Base-by-base conservation (phyloP, 2,329 filamentous ascomycete genomes). In the Diaporthe australafricana region DNA sequence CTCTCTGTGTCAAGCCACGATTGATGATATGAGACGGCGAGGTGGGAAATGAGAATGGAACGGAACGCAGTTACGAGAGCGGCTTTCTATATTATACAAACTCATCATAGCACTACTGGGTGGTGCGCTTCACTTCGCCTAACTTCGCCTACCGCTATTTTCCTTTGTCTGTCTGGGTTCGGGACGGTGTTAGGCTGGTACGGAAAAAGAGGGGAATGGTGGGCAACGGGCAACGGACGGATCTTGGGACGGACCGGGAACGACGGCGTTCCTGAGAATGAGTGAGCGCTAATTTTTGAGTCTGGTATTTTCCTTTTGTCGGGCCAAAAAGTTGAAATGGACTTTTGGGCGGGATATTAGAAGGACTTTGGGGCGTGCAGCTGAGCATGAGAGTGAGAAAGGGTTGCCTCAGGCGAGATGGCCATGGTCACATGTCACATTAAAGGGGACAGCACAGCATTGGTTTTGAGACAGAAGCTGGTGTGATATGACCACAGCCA, bases 81-180 rank as follows among this genome's bases (percentile, higher is more conserved):
- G 20, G 42, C 32, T 45, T 35, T 42, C 16, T n/a, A 60, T 50
- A 69, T 42, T 30, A 69, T 60, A 60, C 66, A 40, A 47, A 14
- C 42, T 16, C 45, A 22, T 50, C 53, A 60, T 40, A 48, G 40
- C 66, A 50, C 66, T 47, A 60, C 53, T 50, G 66, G n/a, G 53
- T 68, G 45, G 66, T 69, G 66, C 65, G 42, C 30, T 50, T 60
- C 27, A 25, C 17, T 68, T 35, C 38, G 9, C 32, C 32, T 35
- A 35, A 14, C 47, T 25, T 52, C 48, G 42, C 60, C 35, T 25
- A 50, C 27, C 32, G 20, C 17, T 11, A 27, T 12, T 69, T 48
- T 60, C 50, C 66, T 69, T 69, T 69, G 66, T 69, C 55, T 69
- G 66, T 69, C 55, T 40, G 32, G 11, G 3, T 42, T 38, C 27